Evolutionary conservation across 768 basidiomycete species (phyloP).

Genomic region (Serpula lacrymans): DNA sequence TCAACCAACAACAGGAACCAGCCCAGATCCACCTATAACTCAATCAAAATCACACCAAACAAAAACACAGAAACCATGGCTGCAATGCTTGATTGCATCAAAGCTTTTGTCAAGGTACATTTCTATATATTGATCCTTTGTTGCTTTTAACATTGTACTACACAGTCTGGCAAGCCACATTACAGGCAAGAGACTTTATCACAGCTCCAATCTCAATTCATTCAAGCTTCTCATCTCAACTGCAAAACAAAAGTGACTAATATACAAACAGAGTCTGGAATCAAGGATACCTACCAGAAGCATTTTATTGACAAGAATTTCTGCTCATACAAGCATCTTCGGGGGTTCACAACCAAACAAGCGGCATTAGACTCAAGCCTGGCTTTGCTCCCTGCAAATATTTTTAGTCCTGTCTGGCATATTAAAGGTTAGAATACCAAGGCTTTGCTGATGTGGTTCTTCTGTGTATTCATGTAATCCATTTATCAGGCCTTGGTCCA

Average conservation of each 20-base stretch:
- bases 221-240: conserved; percentile 11
- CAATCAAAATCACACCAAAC: no score
- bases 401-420: conserved; percentile 9
- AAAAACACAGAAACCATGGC: conserved; percentile 1
- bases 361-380: not conserved
- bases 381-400: conserved; percentile 1
- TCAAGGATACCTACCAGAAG: conserved; percentile 33
- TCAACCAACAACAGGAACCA: no score
- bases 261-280: conserved; percentile 22
- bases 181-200: conserved; percentile 11
- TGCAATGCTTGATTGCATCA: conserved; percentile 16
- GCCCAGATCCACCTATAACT: no score
- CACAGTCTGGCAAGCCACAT: conserved; percentile 16
- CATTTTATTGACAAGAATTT: conserved; percentile 22
- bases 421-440: conserved; percentile 6
- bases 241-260: conserved; percentile 14
- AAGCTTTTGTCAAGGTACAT: conserved; percentile 22
- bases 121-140: not conserved
- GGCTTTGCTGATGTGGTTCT: no score
- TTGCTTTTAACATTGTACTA: no score
- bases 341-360: no score
- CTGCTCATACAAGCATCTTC: conserved; percentile 15
- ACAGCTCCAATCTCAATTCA: conserved; percentile 15
- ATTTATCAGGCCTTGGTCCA: conserved; percentile 12
- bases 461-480: no score